Conservation (phyloP, 108 stramenopile genomes). For the Cyclostephanos tholiformis region DNA sequence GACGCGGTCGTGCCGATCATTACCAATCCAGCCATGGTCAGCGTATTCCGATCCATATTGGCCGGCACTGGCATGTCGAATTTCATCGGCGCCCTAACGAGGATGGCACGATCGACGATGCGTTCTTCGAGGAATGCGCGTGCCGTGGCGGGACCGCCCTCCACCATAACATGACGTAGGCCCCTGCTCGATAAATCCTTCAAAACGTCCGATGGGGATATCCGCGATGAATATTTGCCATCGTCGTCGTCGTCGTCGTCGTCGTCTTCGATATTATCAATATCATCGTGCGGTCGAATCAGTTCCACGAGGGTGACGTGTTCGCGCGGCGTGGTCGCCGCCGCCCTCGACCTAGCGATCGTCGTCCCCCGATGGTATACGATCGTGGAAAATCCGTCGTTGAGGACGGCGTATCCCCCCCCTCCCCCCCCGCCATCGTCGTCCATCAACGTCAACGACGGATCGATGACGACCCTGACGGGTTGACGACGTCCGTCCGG, state of each 20-base stretch:
- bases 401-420: constrained; percentile 56
- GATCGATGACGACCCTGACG: constrained; percentile 74
- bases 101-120: constrained; percentile 73
- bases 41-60: constrained; percentile 39
- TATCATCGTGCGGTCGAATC: no score
- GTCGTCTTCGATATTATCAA: no score
- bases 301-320: constrained; percentile 37
- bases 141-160: constrained; percentile 82
- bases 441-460: constrained; percentile 54
- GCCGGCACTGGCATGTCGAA: constrained; percentile 62
- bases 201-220: constrained; percentile 50
- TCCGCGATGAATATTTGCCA: neutral
- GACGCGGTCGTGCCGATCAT: constrained; percentile 39
- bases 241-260: neutral
- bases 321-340: constrained; percentile 1
- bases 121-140: constrained; percentile 56
- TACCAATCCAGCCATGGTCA: constrained; percentile 63
- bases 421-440: no score
- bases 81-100: constrained; percentile 60
- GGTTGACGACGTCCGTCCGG: constrained; percentile 59
- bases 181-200: constrained; percentile 45
- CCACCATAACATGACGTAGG: constrained; percentile 80
- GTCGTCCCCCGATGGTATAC: constrained; percentile 49
- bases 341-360: no score
- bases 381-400: constrained; percentile 62